These are phyloP conservation scores for Niebla homalea DNA, from an alignment of 495 filamentous ascomycete species.

Conservation along the genomic window DNA sequence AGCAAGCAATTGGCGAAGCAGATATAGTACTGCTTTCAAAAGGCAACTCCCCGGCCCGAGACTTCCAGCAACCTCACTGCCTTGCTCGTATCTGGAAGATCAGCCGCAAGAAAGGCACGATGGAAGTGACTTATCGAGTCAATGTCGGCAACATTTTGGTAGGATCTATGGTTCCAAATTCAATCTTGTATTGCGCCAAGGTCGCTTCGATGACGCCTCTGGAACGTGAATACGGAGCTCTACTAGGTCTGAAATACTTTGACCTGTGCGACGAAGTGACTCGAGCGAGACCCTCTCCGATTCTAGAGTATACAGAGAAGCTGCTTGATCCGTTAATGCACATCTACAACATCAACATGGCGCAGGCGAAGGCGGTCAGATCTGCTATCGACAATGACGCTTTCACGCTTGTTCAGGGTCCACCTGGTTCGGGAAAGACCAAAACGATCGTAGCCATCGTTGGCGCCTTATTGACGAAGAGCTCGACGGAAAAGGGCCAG, in stretches of 20 bases:
- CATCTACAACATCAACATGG: constrained; percentile 73
- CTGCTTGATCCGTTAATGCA: constrained; percentile 50
- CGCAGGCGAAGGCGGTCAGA: constrained; percentile 84
- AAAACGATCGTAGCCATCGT: constrained; percentile 97
- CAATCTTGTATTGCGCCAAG: constrained; percentile 60
- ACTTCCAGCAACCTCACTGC: constrained; percentile 56
- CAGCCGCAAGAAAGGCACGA: constrained; percentile 58
- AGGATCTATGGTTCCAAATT: constrained; percentile 38
- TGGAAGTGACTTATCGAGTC: constrained; percentile 77
- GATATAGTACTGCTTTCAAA: constrained; percentile 80
- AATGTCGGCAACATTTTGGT: constrained; percentile 48
- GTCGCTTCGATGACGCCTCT: constrained; percentile 80
- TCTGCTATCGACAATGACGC: constrained; percentile 89
- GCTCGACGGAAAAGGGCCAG: constrained; percentile 37
- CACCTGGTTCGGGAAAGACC: constrained; percentile 92
- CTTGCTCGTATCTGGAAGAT: constrained; percentile 72
- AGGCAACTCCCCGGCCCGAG: constrained; percentile 47
- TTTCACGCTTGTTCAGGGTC: constrained; percentile 91
- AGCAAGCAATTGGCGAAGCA: constrained; percentile 62
- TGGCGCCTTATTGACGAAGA: constrained; percentile 62
- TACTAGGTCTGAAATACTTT: constrained; percentile 84
- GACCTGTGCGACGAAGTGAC: constrained; percentile 88
- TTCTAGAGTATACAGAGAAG: constrained; percentile 64
- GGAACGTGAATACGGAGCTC: constrained; percentile 85
- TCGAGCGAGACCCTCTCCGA: constrained; percentile 72